A percentile compares a stretch with the other conserved stretches of the same genome.
phyloP scores from a whole-genome alignment of 257 asterid genomes.

The Gentiana straminea region DNA sequence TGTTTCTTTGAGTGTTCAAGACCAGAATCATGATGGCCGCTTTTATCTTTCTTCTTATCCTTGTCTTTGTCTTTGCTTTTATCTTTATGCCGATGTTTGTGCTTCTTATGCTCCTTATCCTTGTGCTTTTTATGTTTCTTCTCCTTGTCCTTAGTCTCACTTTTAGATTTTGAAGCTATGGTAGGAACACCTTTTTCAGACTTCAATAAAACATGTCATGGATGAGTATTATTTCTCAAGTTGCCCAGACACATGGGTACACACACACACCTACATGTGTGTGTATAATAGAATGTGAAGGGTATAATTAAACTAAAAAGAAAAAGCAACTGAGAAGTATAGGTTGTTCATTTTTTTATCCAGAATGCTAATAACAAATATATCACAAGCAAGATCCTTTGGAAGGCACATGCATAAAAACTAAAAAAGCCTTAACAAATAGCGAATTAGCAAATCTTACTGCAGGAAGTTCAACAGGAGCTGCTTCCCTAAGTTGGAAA shows the following conservation, averaged over 20 bases:
- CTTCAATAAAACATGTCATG: conserved; percentile 26
- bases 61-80: conserved; percentile 92
- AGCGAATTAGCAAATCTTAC: conserved; percentile 37
- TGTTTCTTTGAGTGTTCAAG: conserved; percentile 72
- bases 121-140: conserved; percentile 86
- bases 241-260: background rate
- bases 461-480: conserved; percentile 61
- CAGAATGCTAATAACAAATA: too few species aligned
- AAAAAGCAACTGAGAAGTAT: background rate
- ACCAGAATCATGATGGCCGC: conserved; percentile 71
- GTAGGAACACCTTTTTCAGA: conserved; percentile 94
- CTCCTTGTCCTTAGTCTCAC: conserved; percentile 83
- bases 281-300: too few species aligned
- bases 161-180: conserved; percentile 62
- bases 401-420: background rate
- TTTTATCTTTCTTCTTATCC: conserved; percentile 81
- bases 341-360: too few species aligned
- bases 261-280: background rate
- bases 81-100: conserved; percentile 94
- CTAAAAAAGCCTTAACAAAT: conserved; percentile 1
- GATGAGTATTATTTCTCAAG: conserved; percentile 13
- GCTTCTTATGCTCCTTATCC: conserved; percentile 94
- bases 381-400: too few species aligned
- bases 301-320: background rate
- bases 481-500: conserved; percentile 76